Evolutionary conservation across 169 alveolate genomes (phyloP).

Genomic region (Neospora caninum): DNA sequence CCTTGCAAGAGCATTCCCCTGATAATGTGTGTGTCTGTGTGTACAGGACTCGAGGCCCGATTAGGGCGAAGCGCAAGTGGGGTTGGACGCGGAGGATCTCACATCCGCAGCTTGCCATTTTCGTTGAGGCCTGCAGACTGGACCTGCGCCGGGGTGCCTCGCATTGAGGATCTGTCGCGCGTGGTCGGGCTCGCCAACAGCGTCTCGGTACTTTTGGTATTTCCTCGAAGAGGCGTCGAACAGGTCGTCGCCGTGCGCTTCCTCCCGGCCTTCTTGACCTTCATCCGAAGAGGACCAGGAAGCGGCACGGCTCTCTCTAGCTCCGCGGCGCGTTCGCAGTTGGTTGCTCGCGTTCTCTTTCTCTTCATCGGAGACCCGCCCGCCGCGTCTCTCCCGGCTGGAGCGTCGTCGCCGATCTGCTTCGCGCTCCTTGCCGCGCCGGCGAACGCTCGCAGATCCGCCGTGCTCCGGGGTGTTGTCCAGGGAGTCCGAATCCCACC

Average conservation of each 20-base stretch:
- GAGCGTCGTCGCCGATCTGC: neutral
- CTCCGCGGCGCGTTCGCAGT: no score
- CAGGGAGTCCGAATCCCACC: neutral
- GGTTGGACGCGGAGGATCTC: neutral
- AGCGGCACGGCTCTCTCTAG: no score
- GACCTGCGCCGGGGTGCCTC: conserved; percentile 30
- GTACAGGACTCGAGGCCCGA: no score
- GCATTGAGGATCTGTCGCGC: conserved; percentile 19
- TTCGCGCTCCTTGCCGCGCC: neutral
- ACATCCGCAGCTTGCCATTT: neutral
- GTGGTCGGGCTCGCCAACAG: conserved; percentile 6
- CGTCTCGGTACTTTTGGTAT: neutral
- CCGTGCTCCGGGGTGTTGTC: neutral
- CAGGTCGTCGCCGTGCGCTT: neutral
- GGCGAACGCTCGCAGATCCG: neutral
- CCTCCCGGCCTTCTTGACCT: neutral
- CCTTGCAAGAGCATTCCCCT: no score
- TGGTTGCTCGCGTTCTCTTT: no score
- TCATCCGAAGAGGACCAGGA: no score
- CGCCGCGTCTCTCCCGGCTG: no score
- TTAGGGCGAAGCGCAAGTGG: no score
- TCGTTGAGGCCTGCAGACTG: neutral
- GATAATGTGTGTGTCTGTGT: no score
- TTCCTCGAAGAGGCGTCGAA: neutral
- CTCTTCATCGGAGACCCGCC: no score